Evolutionary conservation across 1,139 yeast species (phyloP), one percentile per base, ranked within the genome.

Genomic region (Pneumocystis carinii): DNA sequence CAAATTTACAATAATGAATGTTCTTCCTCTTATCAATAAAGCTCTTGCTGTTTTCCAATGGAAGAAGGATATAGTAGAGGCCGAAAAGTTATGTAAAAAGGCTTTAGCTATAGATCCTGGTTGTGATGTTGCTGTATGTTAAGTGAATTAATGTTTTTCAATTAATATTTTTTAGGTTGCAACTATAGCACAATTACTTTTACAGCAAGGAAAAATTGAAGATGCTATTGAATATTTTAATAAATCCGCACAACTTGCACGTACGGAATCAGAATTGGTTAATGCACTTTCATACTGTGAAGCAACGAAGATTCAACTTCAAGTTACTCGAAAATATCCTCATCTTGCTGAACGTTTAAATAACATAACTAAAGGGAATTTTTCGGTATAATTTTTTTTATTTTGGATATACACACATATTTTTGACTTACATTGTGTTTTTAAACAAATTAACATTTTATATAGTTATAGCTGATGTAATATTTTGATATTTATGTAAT

Each of bases 221-320:
- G 92, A 87, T 68, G 97, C 98, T 41, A 82, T 88, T 70, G 77
- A 77, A 66, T 81, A 86, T 72, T 90, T 90, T 73, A 92, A 87
- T 77, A 87, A 84, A 72, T 86, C 94, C 65, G 84, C 94, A 64
- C 81, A 81, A 66, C 81, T 90, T 70, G 86, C 96, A 53, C 86
- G 97, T 80, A 82, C 88, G 62, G 79, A 83, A 65, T 88, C 86
- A 68, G 98, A 92, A 77, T 87, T 90, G 77, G 79, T 87, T 66
- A 97, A 90, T 77, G 95, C 96, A 64, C 85, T 90, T 67, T 86
- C 95, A 42, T 87, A 88, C 71, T 94, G 95, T 66, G 97, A 89
- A 39, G 59, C 59, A 17, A 39, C 59, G 19, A 37, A 37, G 15
- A 57, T 39, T 19, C 59, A 57, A 24, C 59, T 57, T 39, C 42